Conservation (phyloP, 257 asterid genomes). For the Echites panduratus region DNA sequence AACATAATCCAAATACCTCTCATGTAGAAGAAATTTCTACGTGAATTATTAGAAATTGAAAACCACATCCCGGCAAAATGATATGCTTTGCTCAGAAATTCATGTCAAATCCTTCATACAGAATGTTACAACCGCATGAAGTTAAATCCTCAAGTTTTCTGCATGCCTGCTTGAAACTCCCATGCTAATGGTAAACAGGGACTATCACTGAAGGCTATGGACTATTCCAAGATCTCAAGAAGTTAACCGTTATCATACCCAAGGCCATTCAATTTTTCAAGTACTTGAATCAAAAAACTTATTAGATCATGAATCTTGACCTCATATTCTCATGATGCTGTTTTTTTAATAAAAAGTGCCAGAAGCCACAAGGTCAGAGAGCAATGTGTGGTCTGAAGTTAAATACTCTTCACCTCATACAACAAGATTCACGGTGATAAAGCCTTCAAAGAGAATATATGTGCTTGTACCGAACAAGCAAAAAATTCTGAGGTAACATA, state of each 20-base stretch:
- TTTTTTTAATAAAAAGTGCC: not conserved
- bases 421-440: not conserved
- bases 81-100: not conserved
- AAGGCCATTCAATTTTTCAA: not conserved
- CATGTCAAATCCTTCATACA: not conserved
- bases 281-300: not conserved
- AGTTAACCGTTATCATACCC: not conserved
- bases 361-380: not conserved
- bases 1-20: not conserved
- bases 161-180: not conserved
- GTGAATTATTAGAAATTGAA: not conserved
- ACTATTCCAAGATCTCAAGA: not conserved
- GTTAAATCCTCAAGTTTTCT: not conserved
- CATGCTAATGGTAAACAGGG: not conserved
- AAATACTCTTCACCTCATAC: not conserved
- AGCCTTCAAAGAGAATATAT: not conserved
- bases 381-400: not conserved
- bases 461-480: not conserved
- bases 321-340: not conserved
- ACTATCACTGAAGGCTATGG: not conserved
- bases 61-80: not conserved
- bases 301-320: no score
- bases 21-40: not conserved
- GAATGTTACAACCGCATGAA: not conserved
- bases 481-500: not conserved